These are phyloP conservation scores for Dichotomocladium elegans DNA, from an alignment of 371 early-diverging fungal genomes.

Conservation along the genomic window DNA sequence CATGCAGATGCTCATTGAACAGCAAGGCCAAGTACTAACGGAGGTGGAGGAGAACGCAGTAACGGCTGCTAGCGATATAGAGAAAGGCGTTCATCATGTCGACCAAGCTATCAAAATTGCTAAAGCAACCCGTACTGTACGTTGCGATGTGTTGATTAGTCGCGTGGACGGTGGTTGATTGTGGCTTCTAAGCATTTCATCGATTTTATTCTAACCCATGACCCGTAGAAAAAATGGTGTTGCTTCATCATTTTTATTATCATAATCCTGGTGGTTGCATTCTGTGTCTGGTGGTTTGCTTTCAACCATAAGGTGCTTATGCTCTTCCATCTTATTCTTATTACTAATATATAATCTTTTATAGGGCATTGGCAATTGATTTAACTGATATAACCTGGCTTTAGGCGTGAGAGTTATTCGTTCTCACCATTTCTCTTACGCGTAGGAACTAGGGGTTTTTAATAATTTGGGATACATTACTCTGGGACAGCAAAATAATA, in stretches of 20 bases:
- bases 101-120: conserved; percentile 62
- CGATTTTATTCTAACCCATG: background rate
- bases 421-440: no score
- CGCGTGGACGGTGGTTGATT: background rate
- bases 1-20: conserved; percentile 74
- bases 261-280: conserved; percentile 30
- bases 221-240: conserved; percentile 52
- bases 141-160: background rate
- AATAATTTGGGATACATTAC: no score
- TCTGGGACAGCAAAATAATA: no score
- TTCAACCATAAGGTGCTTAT: conserved; percentile 23
- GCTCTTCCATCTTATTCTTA: no score
- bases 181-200: no score
- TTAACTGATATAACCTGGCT: no score
- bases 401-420: no score
- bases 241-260: conserved; percentile 42
- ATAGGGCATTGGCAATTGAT: no score
- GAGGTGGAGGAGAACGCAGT: conserved; percentile 62
- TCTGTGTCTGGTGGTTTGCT: conserved; percentile 34
- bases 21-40: conserved; percentile 69
- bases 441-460: no score
- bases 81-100: conserved; percentile 61
- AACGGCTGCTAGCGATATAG: conserved; percentile 56
- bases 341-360: no score
- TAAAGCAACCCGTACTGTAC: conserved; percentile 59